Conservation (phyloP, 768 basidiomycete genomes). For the Boletus rubescentipes region DNA sequence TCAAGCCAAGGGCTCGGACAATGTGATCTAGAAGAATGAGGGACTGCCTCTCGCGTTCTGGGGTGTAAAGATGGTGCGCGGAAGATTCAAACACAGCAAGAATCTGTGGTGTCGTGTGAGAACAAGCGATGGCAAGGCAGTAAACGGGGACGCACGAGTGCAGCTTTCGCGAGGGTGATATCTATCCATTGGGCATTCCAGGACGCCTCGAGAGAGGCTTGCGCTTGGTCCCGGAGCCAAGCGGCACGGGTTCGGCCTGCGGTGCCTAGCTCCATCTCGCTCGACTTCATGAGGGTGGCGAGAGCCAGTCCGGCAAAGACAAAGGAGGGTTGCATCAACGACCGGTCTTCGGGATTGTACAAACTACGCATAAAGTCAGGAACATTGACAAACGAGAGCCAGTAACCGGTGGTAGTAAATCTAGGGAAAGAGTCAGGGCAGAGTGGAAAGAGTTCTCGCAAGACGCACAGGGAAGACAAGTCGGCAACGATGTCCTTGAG, state of each 20-base stretch:
- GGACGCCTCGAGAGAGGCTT: constrained; percentile 50
- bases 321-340: constrained; percentile 67
- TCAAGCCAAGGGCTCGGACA: constrained; percentile 54
- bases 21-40: constrained; percentile 64
- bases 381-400: constrained; percentile 68
- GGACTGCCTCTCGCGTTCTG: constrained; percentile 51
- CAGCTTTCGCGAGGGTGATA: constrained; percentile 68
- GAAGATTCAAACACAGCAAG: constrained; percentile 78
- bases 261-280: constrained; percentile 56
- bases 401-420: constrained; percentile 61
- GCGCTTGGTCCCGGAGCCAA: constrained; percentile 56
- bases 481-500: constrained; percentile 50
- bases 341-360: constrained; percentile 49
- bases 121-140: neutral
- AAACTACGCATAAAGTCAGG: constrained; percentile 53
- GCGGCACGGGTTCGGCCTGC: constrained; percentile 58
- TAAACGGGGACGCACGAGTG: constrained; percentile 46
- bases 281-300: constrained; percentile 70
- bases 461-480: constrained; percentile 50
- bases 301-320: constrained; percentile 68
- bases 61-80: constrained; percentile 63
- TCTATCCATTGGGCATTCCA: constrained; percentile 55
- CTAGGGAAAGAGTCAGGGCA: constrained; percentile 37
- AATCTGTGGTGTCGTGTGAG: constrained; percentile 45
- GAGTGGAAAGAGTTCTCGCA: neutral